Evolutionary conservation across 2,329 filamentous ascomycete genomes (phyloP).

Genomic region (Alternaria viburni): DNA sequence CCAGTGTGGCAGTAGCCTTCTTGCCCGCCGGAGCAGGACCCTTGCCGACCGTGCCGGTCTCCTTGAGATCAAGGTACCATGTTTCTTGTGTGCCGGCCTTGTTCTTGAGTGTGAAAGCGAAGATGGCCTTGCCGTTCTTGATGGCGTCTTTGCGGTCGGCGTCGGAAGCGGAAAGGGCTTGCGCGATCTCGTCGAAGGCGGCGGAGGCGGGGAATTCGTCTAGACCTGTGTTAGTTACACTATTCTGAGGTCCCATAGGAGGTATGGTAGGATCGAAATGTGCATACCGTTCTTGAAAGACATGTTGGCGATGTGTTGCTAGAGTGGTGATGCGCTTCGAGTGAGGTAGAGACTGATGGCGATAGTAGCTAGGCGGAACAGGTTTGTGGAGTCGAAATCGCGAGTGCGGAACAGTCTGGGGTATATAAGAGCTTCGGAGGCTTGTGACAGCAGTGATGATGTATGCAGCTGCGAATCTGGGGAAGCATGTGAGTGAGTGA

Average conservation of each 20-base stretch:
- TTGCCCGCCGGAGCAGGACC: conserved; percentile 71
- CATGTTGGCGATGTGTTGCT: conserved; percentile 29
- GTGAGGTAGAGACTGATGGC: background rate
- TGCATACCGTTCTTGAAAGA: conserved; percentile 40
- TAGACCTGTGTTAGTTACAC: conserved; percentile 13
- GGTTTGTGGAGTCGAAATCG: background rate
- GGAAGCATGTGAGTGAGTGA: conserved; percentile 31
- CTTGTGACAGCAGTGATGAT: conserved; percentile 31
- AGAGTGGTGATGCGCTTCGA: background rate
- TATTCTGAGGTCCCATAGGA: background rate
- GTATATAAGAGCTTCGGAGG: conserved; percentile 29
- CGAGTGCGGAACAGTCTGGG: conserved; percentile 6
- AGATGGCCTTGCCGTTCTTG: conserved; percentile 86
- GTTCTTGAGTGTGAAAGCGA: conserved; percentile 94
- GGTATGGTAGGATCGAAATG: background rate
- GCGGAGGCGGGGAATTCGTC: conserved; percentile 82
- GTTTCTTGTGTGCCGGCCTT: conserved; percentile 75
- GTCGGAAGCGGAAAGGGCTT: conserved; percentile 70
- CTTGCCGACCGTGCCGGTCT: conserved; percentile 80
- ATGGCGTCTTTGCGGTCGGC: conserved; percentile 84
- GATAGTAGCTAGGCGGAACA: background rate
- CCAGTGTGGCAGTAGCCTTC: conserved; percentile 88
- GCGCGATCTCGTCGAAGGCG: conserved; percentile 88
- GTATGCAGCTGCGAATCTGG: conserved; percentile 16
- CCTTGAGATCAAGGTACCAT: conserved; percentile 97